Evolutionary conservation across 495 filamentous ascomycete genomes (phyloP), one percentile per base, ranked within the genome.

Genomic region (Letharia lupina): DNA sequence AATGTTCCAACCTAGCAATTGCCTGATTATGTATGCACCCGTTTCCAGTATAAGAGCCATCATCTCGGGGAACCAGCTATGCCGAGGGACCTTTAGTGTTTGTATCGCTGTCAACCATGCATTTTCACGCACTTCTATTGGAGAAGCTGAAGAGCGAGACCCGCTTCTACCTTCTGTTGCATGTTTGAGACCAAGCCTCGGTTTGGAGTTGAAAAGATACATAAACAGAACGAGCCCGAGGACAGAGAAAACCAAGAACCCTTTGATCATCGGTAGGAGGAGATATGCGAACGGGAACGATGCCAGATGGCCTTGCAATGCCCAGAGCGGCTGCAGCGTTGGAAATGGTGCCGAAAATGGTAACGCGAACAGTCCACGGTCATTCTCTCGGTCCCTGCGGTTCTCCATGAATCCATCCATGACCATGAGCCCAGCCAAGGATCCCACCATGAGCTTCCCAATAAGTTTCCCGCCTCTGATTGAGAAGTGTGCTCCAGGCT

Each of bases 101-200:
- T 97, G 93, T 67, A 97, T 87, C 6, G 93, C 93, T 3, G 93
- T 97, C 60, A 96, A 85, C 92, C 93, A 97, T 40, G 93, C 93
- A 72, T 91, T 89, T 66, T 88, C 84, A 61, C 92, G 87, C 61
- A 95, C 90, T 67, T 93, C 89, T 61, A 93, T 87, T 10, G 93
- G 86, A 3, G 91, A 93, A 18, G 90, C 88, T 4, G 89, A 90
- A 2, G 88, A 89, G 61, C 79, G 84, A 44, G 40, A 70, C 61
- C 64, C 80, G 75, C 37, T 77, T 68, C 75, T 47, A 28, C 28
- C 31, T 15, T 31, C 28, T 28, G 42, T 69, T 39, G 44, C 37
- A 31, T 31, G 50, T 23, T 44, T 70, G 68, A 80, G 82, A 37
- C 72, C 67, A 2, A 77, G 69, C 35, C 70, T 68, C 23, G 81